Conservation (phyloP, 1,284 basidiomycete genomes). For the Cutaneotrichosporon sp. region DNA sequence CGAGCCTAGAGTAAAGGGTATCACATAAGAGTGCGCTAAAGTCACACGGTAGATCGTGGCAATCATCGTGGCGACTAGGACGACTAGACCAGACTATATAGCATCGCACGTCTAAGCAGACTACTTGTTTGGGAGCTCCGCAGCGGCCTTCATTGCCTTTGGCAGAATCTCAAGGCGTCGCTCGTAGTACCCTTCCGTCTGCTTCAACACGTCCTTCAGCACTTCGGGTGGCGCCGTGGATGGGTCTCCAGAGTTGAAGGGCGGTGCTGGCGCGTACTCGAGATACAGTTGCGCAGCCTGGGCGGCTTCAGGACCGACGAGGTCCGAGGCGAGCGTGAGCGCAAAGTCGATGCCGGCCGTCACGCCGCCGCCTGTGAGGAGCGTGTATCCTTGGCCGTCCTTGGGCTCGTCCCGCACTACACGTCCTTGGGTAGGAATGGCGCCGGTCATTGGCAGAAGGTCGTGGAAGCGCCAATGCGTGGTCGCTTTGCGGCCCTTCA, state of each 20-base stretch:
- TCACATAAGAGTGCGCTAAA: too few species aligned
- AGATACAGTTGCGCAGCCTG: constrained; percentile 3
- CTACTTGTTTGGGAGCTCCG: too few species aligned
- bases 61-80: too few species aligned
- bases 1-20: too few species aligned
- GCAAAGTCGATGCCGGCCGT: constrained; percentile 19
- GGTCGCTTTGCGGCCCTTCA: constrained; percentile 5
- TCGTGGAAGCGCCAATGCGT: constrained; percentile 9
- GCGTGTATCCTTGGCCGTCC: neutral
- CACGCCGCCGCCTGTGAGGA: constrained; percentile 11
- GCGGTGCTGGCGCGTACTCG: constrained; percentile 15
- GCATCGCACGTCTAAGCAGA: too few species aligned
- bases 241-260: constrained; percentile 5
- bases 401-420: constrained; percentile 9
- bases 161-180: too few species aligned
- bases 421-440: constrained; percentile 2
- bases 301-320: constrained; percentile 4
- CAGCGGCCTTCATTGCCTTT: too few species aligned
- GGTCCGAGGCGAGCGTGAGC: constrained; percentile 9
- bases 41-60: too few species aligned
- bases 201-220: neutral
- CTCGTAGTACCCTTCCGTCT: too few species aligned
- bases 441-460: neutral
- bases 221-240: constrained; percentile 4
- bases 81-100: too few species aligned